Evolutionary conservation across 2,329 filamentous ascomycete genomes (phyloP).

Genomic region (Pyrenochaeta sp.): DNA sequence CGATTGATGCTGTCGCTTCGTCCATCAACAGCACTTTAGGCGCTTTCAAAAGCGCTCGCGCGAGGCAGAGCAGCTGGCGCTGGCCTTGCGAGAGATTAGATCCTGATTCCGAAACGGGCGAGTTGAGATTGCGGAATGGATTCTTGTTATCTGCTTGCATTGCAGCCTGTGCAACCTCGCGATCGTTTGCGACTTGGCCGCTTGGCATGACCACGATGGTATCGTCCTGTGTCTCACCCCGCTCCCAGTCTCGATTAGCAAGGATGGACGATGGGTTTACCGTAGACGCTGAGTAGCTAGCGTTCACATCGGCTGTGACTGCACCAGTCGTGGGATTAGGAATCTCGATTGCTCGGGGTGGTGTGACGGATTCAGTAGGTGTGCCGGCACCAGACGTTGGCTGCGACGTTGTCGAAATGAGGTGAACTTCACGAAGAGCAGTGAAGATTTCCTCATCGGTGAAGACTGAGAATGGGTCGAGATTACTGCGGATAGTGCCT

Average conservation of each 20-base stretch:
- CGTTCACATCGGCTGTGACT: slow-evolving; percentile 35
- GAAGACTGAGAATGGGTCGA: slow-evolving; percentile 90
- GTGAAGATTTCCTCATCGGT: slow-evolving; percentile 91
- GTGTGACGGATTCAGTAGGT: slow-evolving; percentile 24
- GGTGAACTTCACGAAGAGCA: slow-evolving; percentile 85
- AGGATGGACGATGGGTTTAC: slow-evolving; percentile 45
- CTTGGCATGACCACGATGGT: slow-evolving; percentile 43
- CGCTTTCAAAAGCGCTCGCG: slow-evolving; percentile 87
- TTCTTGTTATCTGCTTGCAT: slow-evolving; percentile 83
- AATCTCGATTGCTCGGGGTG: slow-evolving; percentile 39
- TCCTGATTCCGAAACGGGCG: slow-evolving; percentile 86
- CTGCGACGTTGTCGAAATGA: slow-evolving; percentile 67
- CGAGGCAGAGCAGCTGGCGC: slow-evolving; percentile 91
- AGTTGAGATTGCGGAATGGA: slow-evolving; percentile 86
- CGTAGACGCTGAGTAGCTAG: slow-evolving; percentile 40
- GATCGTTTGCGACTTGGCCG: slow-evolving; percentile 39
- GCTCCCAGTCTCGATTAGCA: slow-evolving; percentile 37
- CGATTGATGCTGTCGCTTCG: slow-evolving; percentile 96
- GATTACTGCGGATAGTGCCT: slow-evolving; percentile 88
- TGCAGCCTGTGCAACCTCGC: slow-evolving; percentile 34
- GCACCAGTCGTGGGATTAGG: slow-evolving; percentile 41
- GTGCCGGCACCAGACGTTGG: slow-evolving; percentile 38
- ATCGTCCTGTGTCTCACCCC: slow-evolving; percentile 38
- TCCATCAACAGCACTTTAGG: slow-evolving; percentile 98
- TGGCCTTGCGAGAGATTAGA: slow-evolving; percentile 96